Evolutionary conservation across 371 early-diverging fungal genomes (phyloP), one percentile per base, ranked within the genome.

Genomic region (Apophysomyces variabilis): DNA sequence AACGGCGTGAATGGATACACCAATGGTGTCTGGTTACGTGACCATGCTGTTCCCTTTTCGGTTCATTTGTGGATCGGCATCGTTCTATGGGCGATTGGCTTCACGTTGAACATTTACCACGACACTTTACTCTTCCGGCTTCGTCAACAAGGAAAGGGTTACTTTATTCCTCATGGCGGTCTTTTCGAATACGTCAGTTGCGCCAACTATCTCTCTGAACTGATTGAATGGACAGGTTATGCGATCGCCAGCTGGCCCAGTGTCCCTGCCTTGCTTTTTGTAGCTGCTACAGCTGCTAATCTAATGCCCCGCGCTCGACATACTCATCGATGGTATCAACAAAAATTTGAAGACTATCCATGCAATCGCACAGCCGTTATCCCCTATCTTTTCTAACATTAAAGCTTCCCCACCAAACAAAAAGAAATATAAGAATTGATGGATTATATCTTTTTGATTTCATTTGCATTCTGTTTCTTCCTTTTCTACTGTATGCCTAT

Each of bases 181-280:
- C 65, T 88, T 38, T 90, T 83, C 68, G 57, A 72, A 12, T 74
- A 80, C 18, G 74, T 91, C 32, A 83, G 87, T 38, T 88, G 89
- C 65, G 89, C 92, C 3, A 87, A 86, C 63, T 91, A 87, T 64
- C 69, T 90, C 21, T 76, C 84, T 57, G 92, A 91, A 61, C 38
- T 73, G 0, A 59, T 89, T 0, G 90, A 91, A 68, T 91, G 92
- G 92, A 61, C 62, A 1, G 92, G 92, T 1, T 90, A 67, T 72
- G 83, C 87, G 1, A 32, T 90, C 1, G 79, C 81, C 14, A 68
- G 86, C 1, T 74, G 61, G 36, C 69, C 72, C 7, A 78, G 74
- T 38, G 13, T 68, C 6, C 87, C 91, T 11, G 90, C 87, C 2
- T 64, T 78, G 62, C 56, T 82, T 3, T 91, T 91, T 78, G 79